Base-by-base conservation (phyloP, 2,329 filamentous ascomycete genomes). In the Penicillium sp. region DNA sequence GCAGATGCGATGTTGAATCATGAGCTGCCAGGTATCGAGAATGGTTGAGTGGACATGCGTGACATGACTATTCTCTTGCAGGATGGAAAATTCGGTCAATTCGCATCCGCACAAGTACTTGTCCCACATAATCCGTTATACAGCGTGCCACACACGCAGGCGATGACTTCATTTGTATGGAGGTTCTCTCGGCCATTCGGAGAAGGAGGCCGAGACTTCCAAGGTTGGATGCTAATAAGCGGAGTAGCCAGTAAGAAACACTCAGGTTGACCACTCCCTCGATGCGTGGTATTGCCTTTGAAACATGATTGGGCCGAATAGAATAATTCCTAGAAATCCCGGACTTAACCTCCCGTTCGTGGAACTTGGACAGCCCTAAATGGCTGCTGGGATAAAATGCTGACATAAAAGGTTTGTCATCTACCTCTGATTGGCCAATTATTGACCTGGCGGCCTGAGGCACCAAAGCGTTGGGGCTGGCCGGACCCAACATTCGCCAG, bases 391-490 rank as follows among this genome's bases (percentile, higher is more conserved):
- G 35, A 21, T 15, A 3, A 3, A 4, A 4, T 9, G 34, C 21
- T 46, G 34, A 46, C 19, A n/a, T 40, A 46, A 31, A 29, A 42
- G 15, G 12, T 32, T 48, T 44, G 40, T 40, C 46, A 32, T 44
- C 46, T 2, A 19, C 3, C 6, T 19, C 13, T 44, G 32, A 32
- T 48, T 48, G 40, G 46, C 6, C 15, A 13, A 4, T 26, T 2
- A 9, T 2, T 9, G 22, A 24, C 24, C 4, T 9, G 0, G 2
- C 1, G 26, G 35, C 53, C 55, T 56, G 37, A 58, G 55, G 57
- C 50, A 48, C 45, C 51, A 64, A 66, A 66, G 57, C 51, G 63
- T 66, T 66, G 63, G 63, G 57, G 56, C 54, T 35, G 38, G 24
- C 43, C 33, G 61, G 60, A 66, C 61, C 62, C 63, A 65, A 65